These are phyloP conservation scores for Euryodendron excelsum DNA, from an alignment of 148 eudicot genomes.

Conservation along the genomic window DNA sequence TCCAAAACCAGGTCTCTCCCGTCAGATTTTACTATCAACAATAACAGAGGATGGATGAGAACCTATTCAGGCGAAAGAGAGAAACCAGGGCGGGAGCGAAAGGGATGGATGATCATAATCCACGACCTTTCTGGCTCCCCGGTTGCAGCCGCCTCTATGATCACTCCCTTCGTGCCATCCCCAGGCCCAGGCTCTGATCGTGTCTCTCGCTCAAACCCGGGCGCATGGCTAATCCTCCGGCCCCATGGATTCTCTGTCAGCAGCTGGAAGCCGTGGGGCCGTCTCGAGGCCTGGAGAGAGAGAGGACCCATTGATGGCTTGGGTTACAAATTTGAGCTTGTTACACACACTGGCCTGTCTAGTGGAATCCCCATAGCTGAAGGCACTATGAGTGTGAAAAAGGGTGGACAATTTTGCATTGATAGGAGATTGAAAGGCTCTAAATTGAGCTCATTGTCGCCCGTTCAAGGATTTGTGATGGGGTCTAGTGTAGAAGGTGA, in stretches of 20 bases:
- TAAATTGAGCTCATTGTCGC: constrained; percentile 37
- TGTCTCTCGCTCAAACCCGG: constrained; percentile 87
- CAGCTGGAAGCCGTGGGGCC: constrained; percentile 97
- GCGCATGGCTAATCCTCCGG: constrained; percentile 92
- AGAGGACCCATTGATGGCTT: constrained; percentile 73
- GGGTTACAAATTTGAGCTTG: constrained; percentile 79
- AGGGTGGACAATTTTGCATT: constrained; percentile 74
- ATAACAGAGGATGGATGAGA: constrained; percentile 50
- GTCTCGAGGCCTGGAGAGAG: constrained; percentile 95
- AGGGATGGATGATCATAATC: constrained; percentile 92
- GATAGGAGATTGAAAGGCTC: constrained; percentile 42
- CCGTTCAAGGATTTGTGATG: constrained; percentile 78
- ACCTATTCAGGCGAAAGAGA: constrained; percentile 54
- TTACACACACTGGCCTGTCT: constrained; percentile 45
- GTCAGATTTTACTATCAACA: constrained; percentile 47
- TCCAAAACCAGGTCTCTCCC: constrained; percentile 66
- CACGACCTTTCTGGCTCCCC: constrained; percentile 87
- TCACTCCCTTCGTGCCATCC: constrained; percentile 92
- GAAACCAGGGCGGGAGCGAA: constrained; percentile 56
- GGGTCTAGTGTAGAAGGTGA: constrained; percentile 80
- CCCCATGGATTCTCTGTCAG: constrained; percentile 66
- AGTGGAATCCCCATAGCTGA: constrained; percentile 74
- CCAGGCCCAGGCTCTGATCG: constrained; percentile 84
- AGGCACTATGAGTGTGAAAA: constrained; percentile 65
- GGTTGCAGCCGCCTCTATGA: constrained; percentile 89